phyloP scores from a whole-genome alignment of 257 asterid genomes.

The Nicotiana tabacum region DNA sequence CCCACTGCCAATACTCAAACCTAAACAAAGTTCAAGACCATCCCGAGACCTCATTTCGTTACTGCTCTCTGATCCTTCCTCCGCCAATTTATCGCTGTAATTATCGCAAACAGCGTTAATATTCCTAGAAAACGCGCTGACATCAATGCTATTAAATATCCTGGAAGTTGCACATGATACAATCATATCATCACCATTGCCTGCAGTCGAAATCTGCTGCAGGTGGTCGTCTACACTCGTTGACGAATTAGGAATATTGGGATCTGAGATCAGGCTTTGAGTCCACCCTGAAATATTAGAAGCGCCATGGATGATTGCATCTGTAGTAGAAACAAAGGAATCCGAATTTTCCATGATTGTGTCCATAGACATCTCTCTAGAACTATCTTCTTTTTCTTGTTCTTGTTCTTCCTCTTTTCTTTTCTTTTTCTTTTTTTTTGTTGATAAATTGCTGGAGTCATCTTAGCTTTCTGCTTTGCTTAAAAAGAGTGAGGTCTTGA shows the following conservation, averaged over 20 bases:
- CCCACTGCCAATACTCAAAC: neutral
- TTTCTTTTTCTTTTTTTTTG: too few species aligned
- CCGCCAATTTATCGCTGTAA: neutral
- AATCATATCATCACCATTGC: neutral
- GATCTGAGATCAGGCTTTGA: neutral
- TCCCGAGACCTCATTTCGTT: constrained; percentile 38
- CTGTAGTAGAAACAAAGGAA: neutral
- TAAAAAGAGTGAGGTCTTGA: neutral
- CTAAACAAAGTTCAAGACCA: neutral
- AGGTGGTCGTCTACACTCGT: neutral
- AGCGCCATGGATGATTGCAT: neutral
- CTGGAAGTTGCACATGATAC: neutral
- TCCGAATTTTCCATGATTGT: neutral
- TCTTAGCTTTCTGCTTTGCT: neutral
- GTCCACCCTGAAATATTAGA: neutral
- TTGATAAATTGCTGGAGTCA: neutral
- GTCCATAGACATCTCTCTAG: neutral
- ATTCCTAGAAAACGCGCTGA: constrained; percentile 59
- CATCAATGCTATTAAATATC: constrained; percentile 14
- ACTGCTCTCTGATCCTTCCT: neutral
- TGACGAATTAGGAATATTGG: neutral
- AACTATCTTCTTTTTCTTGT: neutral
- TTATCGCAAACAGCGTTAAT: constrained; percentile 35
- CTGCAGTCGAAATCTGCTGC: neutral
- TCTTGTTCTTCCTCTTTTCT: too few species aligned